Percentiles rank a stretch among this genome's conserved stretches.
These are phyloP conservation scores for Pseudonitzschia delicatissima DNA, from an alignment of 108 stramenopile species.

Conservation along the genomic window DNA sequence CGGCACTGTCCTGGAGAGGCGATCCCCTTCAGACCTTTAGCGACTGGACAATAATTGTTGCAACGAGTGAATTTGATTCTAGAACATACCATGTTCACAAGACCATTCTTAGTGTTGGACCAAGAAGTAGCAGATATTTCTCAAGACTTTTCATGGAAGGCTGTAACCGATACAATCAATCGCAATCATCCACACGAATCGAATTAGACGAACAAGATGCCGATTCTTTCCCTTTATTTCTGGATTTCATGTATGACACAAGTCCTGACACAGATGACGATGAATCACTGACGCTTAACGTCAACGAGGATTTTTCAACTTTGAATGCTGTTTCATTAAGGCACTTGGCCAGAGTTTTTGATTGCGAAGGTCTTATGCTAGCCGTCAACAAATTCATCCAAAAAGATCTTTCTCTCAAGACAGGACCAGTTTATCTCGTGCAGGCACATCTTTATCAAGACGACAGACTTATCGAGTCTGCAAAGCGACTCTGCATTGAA, in stretches of 20 bases:
- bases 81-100: slow-evolving; percentile 48
- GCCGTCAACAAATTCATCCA: slow-evolving; percentile 49
- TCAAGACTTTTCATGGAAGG: slow-evolving; percentile 26
- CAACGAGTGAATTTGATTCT: slow-evolving; percentile 36
- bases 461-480: slow-evolving; percentile 34
- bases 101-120: slow-evolving; percentile 31
- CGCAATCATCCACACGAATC: slow-evolving; percentile 34
- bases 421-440: slow-evolving; percentile 33
- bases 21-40: slow-evolving; percentile 34
- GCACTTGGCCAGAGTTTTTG: slow-evolving; percentile 39
- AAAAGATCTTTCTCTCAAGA: slow-evolving; percentile 37
- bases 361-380: slow-evolving; percentile 34
- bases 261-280: slow-evolving; percentile 2
- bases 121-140: slow-evolving; percentile 35
- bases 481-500: slow-evolving; percentile 38
- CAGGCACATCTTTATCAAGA: slow-evolving; percentile 34
- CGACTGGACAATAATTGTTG: slow-evolving; percentile 46
- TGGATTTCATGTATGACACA: slow-evolving; percentile 44
- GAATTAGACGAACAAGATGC: slow-evolving; percentile 47
- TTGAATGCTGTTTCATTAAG: slow-evolving; percentile 40
- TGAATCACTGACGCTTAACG: slow-evolving; percentile 22
- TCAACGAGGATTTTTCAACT: slow-evolving; percentile 23
- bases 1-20: slow-evolving; percentile 33
- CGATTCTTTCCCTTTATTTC: slow-evolving; percentile 37
- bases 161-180: neutral